Conservation (phyloP, 345 rosid genomes). For the Abelmoschus esculentus region DNA sequence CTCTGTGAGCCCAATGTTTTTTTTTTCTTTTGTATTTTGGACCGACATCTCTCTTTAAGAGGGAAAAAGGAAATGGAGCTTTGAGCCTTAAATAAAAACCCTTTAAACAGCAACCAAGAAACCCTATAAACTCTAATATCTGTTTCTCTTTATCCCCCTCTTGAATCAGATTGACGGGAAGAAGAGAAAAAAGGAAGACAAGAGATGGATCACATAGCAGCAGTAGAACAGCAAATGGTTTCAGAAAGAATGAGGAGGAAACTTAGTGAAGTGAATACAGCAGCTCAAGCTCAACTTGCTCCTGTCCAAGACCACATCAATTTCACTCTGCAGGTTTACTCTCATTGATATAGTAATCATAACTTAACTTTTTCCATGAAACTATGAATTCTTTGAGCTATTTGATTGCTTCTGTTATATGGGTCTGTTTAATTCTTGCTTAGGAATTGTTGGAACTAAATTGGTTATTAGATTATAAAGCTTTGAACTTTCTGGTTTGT, state of each 20-base stretch:
- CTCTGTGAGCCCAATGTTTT: background rate
- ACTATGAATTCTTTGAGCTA: background rate
- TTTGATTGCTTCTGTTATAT: background rate
- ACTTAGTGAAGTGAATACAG: constrained; percentile 55
- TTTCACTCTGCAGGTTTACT: constrained; percentile 77
- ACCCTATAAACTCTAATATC: background rate
- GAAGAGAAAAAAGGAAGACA: background rate
- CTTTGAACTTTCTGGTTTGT: constrained; percentile 1
- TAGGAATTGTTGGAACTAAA: background rate
- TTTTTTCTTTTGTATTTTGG: background rate
- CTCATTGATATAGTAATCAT: background rate
- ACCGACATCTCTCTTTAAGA: background rate
- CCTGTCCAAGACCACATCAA: constrained; percentile 80
- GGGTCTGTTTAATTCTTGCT: background rate
- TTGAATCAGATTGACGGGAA: background rate
- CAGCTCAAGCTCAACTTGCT: constrained; percentile 66
- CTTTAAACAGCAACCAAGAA: background rate
- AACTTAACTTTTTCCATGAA: background rate
- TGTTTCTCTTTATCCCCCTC: background rate
- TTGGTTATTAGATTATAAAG: background rate
- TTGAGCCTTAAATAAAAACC: background rate
- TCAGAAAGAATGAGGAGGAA: constrained; percentile 62
- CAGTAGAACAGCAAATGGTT: constrained; percentile 48
- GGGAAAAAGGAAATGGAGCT: background rate
- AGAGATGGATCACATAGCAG: constrained; percentile 61